Conservation (phyloP, 75 land plant species). For the Ceratopteris richardii region DNA sequence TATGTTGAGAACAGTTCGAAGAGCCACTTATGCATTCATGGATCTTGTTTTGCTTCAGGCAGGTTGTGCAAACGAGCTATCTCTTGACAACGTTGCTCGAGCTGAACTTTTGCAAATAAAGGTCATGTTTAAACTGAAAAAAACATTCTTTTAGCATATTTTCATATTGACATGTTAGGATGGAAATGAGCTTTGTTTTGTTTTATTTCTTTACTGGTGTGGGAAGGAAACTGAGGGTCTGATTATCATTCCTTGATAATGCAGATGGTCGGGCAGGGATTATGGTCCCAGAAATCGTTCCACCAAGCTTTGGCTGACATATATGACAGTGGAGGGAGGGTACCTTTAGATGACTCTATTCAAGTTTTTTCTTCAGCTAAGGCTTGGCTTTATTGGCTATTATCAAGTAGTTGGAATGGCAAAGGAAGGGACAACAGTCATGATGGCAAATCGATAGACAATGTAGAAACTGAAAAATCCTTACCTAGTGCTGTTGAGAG, state of each 20-base stretch:
- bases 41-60: conserved; percentile 21
- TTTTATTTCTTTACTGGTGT: too few species aligned
- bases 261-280: conserved; percentile 54
- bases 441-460: background rate
- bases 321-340: conserved; percentile 5
- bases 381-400: conserved; percentile 35
- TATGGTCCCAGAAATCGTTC: conserved; percentile 43
- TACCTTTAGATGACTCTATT: background rate
- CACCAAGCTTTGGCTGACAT: conserved; percentile 7
- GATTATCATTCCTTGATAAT: too few species aligned
- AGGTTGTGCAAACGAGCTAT: conserved; percentile 82
- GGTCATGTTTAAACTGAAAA: conserved; percentile 29
- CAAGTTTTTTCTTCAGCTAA: conserved; percentile 15
- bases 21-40: too few species aligned
- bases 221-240: too few species aligned
- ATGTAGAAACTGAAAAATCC: background rate
- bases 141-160: background rate
- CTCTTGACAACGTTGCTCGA: conserved; percentile 40
- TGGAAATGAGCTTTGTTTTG: too few species aligned
- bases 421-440: conserved; percentile 15
- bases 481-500: conserved; percentile 26
- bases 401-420: conserved; percentile 28
- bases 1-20: too few species aligned
- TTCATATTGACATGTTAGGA: background rate
- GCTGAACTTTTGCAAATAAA: conserved; percentile 83